Percentiles rank a stretch among this genome's conserved stretches.
Conservation (phyloP, 192 early-diverging fungal species). For the Entophlyctis luteolus region DNA sequence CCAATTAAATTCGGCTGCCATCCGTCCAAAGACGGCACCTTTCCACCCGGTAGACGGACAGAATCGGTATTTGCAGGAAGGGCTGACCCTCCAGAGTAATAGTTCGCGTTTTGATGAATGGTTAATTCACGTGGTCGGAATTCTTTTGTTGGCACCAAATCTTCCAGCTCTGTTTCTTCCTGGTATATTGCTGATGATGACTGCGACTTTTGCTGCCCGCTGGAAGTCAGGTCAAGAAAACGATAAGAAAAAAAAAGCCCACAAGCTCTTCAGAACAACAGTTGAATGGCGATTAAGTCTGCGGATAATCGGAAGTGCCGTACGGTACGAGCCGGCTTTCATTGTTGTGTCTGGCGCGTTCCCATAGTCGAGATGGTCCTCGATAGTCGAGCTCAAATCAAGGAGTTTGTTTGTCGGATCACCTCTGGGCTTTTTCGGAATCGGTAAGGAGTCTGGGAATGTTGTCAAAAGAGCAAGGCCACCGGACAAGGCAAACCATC, state of each 20-base stretch:
- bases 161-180: conserved; percentile 63
- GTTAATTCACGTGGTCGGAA: neutral
- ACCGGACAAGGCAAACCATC: conserved; percentile 41
- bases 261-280: conserved; percentile 60
- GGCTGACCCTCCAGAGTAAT: conserved; percentile 23
- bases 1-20: conserved; percentile 1
- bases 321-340: conserved; percentile 55
- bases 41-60: too few species aligned
- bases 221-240: conserved; percentile 8
- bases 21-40: neutral
- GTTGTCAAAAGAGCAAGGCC: too few species aligned
- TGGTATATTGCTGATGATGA: conserved; percentile 8
- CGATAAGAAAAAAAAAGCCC: neutral
- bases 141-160: conserved; percentile 41
- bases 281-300: conserved; percentile 87
- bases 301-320: conserved; percentile 76
- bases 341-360: conserved; percentile 81
- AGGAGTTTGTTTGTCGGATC: conserved; percentile 64
- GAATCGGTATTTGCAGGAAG: too few species aligned
- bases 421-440: conserved; percentile 48
- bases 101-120: conserved; percentile 26
- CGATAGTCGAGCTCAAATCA: conserved; percentile 74
- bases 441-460: conserved; percentile 30
- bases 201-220: conserved; percentile 24
- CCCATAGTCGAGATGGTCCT: conserved; percentile 73